These are phyloP conservation scores for Echites panduratus DNA, from an alignment of 257 asterid genomes.

Conservation along the genomic window DNA sequence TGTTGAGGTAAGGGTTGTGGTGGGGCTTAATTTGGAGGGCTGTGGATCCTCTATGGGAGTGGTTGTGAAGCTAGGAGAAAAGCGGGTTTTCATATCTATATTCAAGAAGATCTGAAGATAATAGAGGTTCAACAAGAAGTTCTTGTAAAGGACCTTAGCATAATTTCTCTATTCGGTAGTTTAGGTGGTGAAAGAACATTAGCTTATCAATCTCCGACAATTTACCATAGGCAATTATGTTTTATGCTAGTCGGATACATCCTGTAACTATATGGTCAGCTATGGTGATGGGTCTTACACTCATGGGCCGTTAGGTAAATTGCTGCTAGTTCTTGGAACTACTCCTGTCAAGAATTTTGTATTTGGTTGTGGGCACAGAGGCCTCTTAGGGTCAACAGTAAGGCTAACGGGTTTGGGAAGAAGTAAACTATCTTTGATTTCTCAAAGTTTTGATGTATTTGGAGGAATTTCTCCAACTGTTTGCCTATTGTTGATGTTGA, in stretches of 20 bases:
- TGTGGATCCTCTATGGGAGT: too few species aligned
- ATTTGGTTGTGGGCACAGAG: constrained; percentile 81
- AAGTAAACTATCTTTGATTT: constrained; percentile 59
- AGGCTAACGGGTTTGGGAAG: constrained; percentile 85
- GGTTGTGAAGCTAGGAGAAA: too few species aligned
- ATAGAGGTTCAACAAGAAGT: too few species aligned
- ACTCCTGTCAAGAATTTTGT: constrained; percentile 36
- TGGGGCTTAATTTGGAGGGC: too few species aligned
- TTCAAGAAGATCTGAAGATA: too few species aligned
- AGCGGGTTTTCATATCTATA: too few species aligned
- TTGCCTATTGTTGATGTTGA: constrained; percentile 50
- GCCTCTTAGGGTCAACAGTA: constrained; percentile 72
- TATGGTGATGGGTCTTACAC: constrained; percentile 91
- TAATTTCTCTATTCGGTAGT: too few species aligned
- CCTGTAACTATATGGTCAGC: constrained; percentile 53
- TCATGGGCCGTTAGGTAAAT: constrained; percentile 59
- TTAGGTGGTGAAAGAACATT: too few species aligned
- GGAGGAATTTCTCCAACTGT: constrained; percentile 79
- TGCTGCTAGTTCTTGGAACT: constrained; percentile 45
- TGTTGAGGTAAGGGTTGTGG: too few species aligned
- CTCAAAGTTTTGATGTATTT: constrained; percentile 53
- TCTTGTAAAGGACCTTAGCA: too few species aligned
- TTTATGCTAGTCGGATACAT: constrained; percentile 30
- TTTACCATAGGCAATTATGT: constrained; percentile 54
- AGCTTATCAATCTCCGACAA: constrained; percentile 48